phyloP scores from a whole-genome alignment of 257 asterid genomes.

The Nemophila menziesii region DNA sequence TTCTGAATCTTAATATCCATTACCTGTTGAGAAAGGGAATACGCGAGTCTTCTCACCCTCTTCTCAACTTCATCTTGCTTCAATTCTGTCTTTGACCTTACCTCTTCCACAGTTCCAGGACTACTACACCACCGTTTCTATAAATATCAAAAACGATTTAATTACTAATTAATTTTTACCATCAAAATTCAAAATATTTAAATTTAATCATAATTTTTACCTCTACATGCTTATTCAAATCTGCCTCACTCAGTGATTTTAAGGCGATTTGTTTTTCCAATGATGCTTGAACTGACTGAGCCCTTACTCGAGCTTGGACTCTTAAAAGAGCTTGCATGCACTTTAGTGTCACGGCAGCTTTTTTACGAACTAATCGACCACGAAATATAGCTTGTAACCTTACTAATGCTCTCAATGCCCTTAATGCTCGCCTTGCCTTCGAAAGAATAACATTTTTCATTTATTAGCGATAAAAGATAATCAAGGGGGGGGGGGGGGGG shows the following conservation, averaged over 20 bases:
- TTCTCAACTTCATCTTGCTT: slow-evolving; percentile 75
- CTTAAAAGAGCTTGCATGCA: slow-evolving; percentile 92
- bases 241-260: slow-evolving; percentile 11
- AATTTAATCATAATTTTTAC: too few species aligned
- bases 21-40: slow-evolving; percentile 69
- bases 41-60: slow-evolving; percentile 75
- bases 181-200: background rate
- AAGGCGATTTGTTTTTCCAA: slow-evolving; percentile 15
- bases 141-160: background rate
- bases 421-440: slow-evolving; percentile 86
- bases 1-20: background rate
- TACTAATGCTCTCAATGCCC: slow-evolving; percentile 79
- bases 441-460: too few species aligned
- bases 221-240: slow-evolving; percentile 50
- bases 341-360: slow-evolving; percentile 70
- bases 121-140: slow-evolving; percentile 87
- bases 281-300: slow-evolving; percentile 36
- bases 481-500: too few species aligned
- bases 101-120: slow-evolving; percentile 58
- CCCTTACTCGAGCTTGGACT: slow-evolving; percentile 69
- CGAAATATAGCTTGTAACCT: slow-evolving; percentile 88
- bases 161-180: background rate
- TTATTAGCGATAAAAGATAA: too few species aligned
- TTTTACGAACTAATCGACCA: slow-evolving; percentile 66
- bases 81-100: slow-evolving; percentile 62